A percentile compares a stretch with the other conserved stretches of the same genome.
These are phyloP conservation scores for Rhizopogon sp. DNA, from an alignment of 768 basidiomycete species.

Conservation along the genomic window DNA sequence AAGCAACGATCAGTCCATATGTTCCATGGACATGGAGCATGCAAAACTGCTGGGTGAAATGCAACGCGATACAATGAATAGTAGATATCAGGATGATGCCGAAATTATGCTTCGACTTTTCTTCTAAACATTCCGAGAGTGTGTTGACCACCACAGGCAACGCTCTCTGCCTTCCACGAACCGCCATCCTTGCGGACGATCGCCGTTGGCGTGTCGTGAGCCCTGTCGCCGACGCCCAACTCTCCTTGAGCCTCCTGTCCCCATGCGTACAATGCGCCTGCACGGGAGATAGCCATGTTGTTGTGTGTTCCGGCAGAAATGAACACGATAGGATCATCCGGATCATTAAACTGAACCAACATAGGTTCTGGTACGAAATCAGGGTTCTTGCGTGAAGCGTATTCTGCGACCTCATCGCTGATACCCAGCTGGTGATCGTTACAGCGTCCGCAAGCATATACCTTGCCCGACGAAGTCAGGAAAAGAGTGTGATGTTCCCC, in stretches of 20 bases:
- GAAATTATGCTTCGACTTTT: slow-evolving; percentile 34
- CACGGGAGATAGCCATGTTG: slow-evolving; percentile 63
- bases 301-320: slow-evolving; percentile 70
- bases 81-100: neutral
- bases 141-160: slow-evolving; percentile 78
- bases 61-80: slow-evolving; percentile 13
- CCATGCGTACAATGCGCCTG: slow-evolving; percentile 71
- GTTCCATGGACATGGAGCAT: slow-evolving; percentile 11
- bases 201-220: slow-evolving; percentile 57
- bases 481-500: slow-evolving; percentile 92
- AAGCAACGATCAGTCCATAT: slow-evolving; percentile 12
- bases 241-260: slow-evolving; percentile 77
- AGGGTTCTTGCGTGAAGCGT: slow-evolving; percentile 45
- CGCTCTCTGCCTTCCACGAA: slow-evolving; percentile 48
- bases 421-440: slow-evolving; percentile 84
- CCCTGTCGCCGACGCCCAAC: slow-evolving; percentile 58
- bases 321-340: slow-evolving; percentile 57
- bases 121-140: slow-evolving; percentile 66
- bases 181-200: slow-evolving; percentile 73
- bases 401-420: slow-evolving; percentile 59
- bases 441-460: slow-evolving; percentile 82
- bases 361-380: slow-evolving; percentile 67
- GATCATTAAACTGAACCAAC: slow-evolving; percentile 58
- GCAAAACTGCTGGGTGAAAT: slow-evolving; percentile 3
- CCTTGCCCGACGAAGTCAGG: slow-evolving; percentile 74